A percentile compares a stretch with the other conserved stretches of the same genome.
Evolutionary conservation across 2,329 filamentous ascomycete species (phyloP).

Genomic region (Parafenestella ontariensis): DNA sequence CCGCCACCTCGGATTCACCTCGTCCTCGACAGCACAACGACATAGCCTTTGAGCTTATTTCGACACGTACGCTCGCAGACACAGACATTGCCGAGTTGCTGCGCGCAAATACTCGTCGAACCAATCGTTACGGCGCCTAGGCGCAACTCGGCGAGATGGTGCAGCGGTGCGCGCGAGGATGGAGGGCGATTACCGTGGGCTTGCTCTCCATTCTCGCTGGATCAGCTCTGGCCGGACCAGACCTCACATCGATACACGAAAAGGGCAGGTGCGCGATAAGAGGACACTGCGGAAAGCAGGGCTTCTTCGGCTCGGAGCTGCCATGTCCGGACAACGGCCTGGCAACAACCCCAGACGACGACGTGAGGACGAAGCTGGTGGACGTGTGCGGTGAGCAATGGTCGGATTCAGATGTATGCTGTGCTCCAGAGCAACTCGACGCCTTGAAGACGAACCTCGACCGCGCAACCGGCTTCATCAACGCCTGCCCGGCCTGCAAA

Average conservation of each 20-base stretch:
- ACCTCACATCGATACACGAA: slow-evolving; percentile 70
- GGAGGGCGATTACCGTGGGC: slow-evolving; percentile 33
- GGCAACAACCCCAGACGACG: slow-evolving; percentile 75
- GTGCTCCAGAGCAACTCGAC: slow-evolving; percentile 79
- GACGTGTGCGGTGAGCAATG: slow-evolving; percentile 88
- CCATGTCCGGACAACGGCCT: slow-evolving; percentile 91
- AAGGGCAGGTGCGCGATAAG: slow-evolving; percentile 87
- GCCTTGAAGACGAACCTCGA: slow-evolving; percentile 83
- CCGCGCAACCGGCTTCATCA: slow-evolving; percentile 86
- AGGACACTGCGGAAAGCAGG: slow-evolving; percentile 89
- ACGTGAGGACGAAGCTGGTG: slow-evolving; percentile 78
- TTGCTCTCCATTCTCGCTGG: slow-evolving; percentile 38
- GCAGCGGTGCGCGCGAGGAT: slow-evolving; percentile 31
- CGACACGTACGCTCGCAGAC: neutral
- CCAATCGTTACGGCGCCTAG: slow-evolving; percentile 12
- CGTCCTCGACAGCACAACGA: neutral
- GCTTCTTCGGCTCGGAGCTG: slow-evolving; percentile 86
- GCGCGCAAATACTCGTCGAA: neutral
- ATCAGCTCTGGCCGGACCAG: slow-evolving; percentile 39
- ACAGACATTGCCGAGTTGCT: neutral
- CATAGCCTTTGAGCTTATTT: neutral
- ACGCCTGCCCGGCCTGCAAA: slow-evolving; percentile 94
- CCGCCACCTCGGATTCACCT: slow-evolving; percentile 21
- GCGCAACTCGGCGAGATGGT: slow-evolving; percentile 24
- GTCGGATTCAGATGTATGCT: slow-evolving; percentile 85